Evolutionary conservation across 352 stramenopile genomes (phyloP).

Genomic region (Phytopythium vexans): DNA sequence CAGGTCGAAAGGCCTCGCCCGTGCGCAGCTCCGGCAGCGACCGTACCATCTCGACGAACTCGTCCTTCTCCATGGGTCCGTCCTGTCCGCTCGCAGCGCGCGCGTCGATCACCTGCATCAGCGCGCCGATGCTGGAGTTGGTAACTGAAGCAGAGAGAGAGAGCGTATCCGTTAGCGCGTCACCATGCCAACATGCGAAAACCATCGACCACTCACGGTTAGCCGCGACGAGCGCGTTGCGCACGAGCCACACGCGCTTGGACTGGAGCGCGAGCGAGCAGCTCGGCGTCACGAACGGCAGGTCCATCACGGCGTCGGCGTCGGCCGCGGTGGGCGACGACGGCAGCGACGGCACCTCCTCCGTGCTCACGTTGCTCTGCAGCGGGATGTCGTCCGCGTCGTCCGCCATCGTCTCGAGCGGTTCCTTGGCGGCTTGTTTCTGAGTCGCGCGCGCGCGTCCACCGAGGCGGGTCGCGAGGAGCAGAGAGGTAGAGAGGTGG

Average conservation of each 20-base stretch:
- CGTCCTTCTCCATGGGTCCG: conserved; percentile 35
- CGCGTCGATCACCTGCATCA: conserved; percentile 33
- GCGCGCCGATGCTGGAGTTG: conserved; percentile 33
- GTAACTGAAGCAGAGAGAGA: conserved; percentile 20
- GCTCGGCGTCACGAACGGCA: conserved; percentile 58
- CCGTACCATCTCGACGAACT: conserved; percentile 59
- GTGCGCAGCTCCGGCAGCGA: conserved; percentile 48
- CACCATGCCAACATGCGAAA: background rate
- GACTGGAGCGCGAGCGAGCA: conserved; percentile 65
- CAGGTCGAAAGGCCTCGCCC: conserved; percentile 53
- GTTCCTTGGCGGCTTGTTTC: background rate
- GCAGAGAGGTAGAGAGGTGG: too few relatives aligned
- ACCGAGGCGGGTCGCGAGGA: background rate
- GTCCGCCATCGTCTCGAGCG: conserved; percentile 5
- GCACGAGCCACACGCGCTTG: conserved; percentile 61
- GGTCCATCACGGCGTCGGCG: conserved; percentile 39
- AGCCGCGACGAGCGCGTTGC: conserved; percentile 68
- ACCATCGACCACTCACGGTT: conserved; percentile 28
- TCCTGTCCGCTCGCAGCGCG: conserved; percentile 15
- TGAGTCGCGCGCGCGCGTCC: background rate
- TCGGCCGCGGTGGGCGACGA: conserved; percentile 47
- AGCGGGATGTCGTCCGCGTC: conserved; percentile 32
- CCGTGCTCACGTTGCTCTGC: conserved; percentile 46
- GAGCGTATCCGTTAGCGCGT: background rate
- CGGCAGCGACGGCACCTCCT: conserved; percentile 45